Base-by-base conservation (phyloP, 2,329 filamentous ascomycete genomes). In the Verticillium isaacii region DNA sequence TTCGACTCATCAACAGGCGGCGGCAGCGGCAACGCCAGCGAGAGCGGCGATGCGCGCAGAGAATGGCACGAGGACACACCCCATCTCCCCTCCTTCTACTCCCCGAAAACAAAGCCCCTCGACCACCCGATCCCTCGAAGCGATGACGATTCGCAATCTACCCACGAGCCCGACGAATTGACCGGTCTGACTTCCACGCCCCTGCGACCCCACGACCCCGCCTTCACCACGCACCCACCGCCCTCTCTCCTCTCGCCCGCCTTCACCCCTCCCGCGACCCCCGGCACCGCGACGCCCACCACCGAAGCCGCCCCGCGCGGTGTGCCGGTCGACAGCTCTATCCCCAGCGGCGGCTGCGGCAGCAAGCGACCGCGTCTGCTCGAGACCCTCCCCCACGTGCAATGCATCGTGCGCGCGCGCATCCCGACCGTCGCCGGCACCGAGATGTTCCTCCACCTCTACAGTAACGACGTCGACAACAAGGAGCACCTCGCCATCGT, bases 401-500 rank as follows among this genome's bases (percentile, higher is more conserved):
- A 92, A 73, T 99, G 95, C 78, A 88, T 96, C 66, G 95, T 98
- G 57, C 90, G 95, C 67, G 95, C 95, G 19, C 89, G 95, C 60
- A 99, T 99, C 69, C 95, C 95, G 0, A 98, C 94, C 1, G 94
- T 92, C 2, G 87, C 85, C 0, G 94, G 94, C 3, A 91, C 93
- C 12, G 93, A 99, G 75, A 98, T 99, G 93, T 99, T 96, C 76
- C 78, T 99, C 59, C 94, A 99, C 72, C 81, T 98, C 0, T 99
- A 99, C 78, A 89, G 89, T 65, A 99, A 99, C 76, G 91, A 91
- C 69, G 87, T 92, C 7, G 95, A 99, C 75, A 91, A 89, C 66
- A 99, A 99, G 76, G 95, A 99, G 72, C 95, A 99, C 73, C 79
- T 99, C 59, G 95, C 95, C 19, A 98, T 99, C 71, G 95, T 99